Base-by-base conservation (phyloP, 768 basidiomycete genomes). In the Boletus bicolor region DNA sequence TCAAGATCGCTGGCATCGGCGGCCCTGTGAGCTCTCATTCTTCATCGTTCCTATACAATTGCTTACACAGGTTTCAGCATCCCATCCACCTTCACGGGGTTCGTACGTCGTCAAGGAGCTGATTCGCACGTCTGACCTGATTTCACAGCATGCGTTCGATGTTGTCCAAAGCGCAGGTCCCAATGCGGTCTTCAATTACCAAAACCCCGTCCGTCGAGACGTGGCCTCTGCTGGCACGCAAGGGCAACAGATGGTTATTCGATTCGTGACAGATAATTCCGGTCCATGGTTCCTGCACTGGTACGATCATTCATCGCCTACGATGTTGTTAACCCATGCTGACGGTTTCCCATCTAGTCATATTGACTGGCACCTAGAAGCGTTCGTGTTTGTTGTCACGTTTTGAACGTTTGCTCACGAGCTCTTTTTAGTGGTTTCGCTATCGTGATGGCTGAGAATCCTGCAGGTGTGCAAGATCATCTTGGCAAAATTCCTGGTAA, bases 201-300 rank as follows among this genome's bases (percentile, higher is more conserved):
- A 56, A 4, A 74, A 77, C 48, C 75, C 76, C 1, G 66, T 74
- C n/a, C 66, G 63, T 41, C 64, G 75, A n/a, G 75, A 76, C 35
- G 63, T 67, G 1, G 53, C 49, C 14, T 64, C 64, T 8, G 43
- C 61, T 32, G 67, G 69, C 7, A 64, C 53, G 44, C 54, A 49
- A 19, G 67, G 80, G 62, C 60, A 79, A 71, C 66, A 76, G 63
- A 76, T 80, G 43, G 75, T 78, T 8, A 70, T 87, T 36, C 78
- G 85, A 42, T 87, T 81, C 66, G 68, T 73, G 19, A 84, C 85
- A 3, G 82, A 87, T 59, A 87, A 88, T 65, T 72, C 83, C 1
- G 85, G 86, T 7, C 77, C 81, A 10, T 84, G 82, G 79, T 72
- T 79, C 58, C 55, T 78, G 41, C 78, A 79, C 54, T 79, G 69